Evolutionary conservation across 805 yeast genomes (phyloP).

Genomic region (Blastobotrys attinorum): DNA sequence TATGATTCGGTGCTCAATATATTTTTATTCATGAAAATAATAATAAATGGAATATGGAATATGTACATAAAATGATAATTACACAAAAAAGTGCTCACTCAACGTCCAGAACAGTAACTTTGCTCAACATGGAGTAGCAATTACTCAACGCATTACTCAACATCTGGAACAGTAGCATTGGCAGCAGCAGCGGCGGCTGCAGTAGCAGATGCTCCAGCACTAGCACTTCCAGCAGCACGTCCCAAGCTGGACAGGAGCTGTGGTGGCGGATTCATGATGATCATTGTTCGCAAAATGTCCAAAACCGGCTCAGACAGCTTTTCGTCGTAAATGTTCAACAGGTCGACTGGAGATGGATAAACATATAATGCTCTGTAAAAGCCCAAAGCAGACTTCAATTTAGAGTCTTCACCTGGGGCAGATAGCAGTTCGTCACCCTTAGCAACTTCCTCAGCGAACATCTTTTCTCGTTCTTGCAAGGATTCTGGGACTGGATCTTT

Average conservation of each 20-base stretch:
- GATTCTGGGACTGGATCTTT: slow-evolving; percentile 72
- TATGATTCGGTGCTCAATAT: too few species aligned
- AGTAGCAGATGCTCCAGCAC: slow-evolving; percentile 1
- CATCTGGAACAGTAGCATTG: slow-evolving; percentile 1
- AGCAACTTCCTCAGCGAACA: slow-evolving; percentile 77
- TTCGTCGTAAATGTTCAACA: slow-evolving; percentile 83
- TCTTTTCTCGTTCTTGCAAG: slow-evolving; percentile 59
- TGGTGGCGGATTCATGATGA: slow-evolving; percentile 80
- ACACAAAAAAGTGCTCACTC: too few species aligned
- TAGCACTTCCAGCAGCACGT: slow-evolving; percentile 30
- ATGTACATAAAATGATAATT: too few species aligned
- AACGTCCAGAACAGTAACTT: too few species aligned
- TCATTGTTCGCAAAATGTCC: slow-evolving; percentile 79
- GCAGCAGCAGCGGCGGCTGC: background rate
- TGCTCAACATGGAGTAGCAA: too few species aligned
- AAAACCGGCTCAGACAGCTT: slow-evolving; percentile 75
- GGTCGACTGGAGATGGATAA: slow-evolving; percentile 91
- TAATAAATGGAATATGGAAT: too few species aligned
- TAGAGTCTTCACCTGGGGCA: slow-evolving; percentile 49
- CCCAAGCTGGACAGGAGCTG: slow-evolving; percentile 63
- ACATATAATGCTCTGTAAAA: slow-evolving; percentile 91
- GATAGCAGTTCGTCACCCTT: slow-evolving; percentile 75
- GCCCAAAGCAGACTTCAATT: slow-evolving; percentile 71
- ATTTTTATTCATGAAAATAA: too few species aligned
- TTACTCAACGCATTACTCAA: slow-evolving; percentile 8